Conservation (phyloP, 148 eudicot species). For the Vaccinium myrtillus region DNA sequence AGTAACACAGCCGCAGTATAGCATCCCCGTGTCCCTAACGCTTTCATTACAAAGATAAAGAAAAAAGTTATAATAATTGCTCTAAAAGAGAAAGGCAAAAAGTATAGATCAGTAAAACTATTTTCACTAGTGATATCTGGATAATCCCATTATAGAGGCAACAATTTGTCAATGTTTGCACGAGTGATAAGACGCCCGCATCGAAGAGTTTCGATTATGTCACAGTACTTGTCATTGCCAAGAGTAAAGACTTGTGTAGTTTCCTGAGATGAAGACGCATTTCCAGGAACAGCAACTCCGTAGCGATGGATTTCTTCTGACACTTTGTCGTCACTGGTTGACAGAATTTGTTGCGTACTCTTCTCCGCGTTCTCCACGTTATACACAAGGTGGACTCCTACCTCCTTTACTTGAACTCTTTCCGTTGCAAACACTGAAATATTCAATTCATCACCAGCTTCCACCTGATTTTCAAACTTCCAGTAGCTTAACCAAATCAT, state of each 20-base stretch:
- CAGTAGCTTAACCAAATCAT: slow-evolving; percentile 6
- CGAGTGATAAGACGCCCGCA: not conserved
- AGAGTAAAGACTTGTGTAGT: not conserved
- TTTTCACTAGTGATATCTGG: too few species aligned
- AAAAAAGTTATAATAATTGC: not conserved
- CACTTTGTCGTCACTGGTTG: too few species aligned
- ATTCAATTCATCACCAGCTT: slow-evolving; percentile 13
- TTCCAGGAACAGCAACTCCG: not conserved
- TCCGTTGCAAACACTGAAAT: not conserved
- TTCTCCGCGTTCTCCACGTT: not conserved
- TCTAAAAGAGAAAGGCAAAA: too few species aligned
- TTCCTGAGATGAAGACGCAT: not conserved
- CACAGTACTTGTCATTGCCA: not conserved
- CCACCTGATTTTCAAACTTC: slow-evolving; percentile 5
- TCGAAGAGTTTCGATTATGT: not conserved
- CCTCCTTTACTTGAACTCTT: not conserved
- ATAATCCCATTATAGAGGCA: too few species aligned
- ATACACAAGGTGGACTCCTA: not conserved
- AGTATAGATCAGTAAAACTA: too few species aligned
- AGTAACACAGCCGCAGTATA: not conserved
- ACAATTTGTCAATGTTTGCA: too few species aligned
- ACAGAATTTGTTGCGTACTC: too few species aligned
- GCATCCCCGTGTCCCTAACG: not conserved
- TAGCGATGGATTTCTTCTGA: too few species aligned
- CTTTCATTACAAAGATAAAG: not conserved